Percentiles rank a stretch among this genome's conserved stretches.
Evolutionary conservation across 257 asterid genomes (phyloP).

Genomic region (Phtheirospermum japonicum): DNA sequence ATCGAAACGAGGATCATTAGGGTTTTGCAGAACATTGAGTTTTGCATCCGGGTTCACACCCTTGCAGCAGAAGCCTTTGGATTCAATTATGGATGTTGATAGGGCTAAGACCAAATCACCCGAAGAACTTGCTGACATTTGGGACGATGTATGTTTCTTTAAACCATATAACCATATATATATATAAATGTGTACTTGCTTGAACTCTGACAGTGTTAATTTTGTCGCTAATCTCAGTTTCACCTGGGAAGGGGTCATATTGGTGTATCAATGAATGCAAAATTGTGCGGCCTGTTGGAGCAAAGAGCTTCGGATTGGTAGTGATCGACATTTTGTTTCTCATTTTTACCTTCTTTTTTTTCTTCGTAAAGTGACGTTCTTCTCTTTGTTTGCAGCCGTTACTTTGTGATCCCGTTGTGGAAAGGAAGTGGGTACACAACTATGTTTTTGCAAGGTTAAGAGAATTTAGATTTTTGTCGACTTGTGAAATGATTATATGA

Average conservation of each 20-base stretch:
- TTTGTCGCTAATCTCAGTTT: slow-evolving; percentile 47
- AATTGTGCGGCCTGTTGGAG: slow-evolving; percentile 57
- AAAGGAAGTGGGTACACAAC: slow-evolving; percentile 89
- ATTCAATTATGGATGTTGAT: slow-evolving; percentile 65
- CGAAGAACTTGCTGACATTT: slow-evolving; percentile 73
- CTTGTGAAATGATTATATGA: slow-evolving; percentile 8
- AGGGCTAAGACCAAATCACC: slow-evolving; percentile 72
- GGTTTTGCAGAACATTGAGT: slow-evolving; percentile 53
- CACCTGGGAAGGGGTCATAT: slow-evolving; percentile 98
- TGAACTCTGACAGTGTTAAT: slow-evolving; percentile 12
- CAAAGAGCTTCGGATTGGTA: slow-evolving; percentile 84
- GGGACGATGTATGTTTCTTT: slow-evolving; percentile 76
- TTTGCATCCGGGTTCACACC: slow-evolving; percentile 84
- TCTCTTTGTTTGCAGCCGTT: slow-evolving; percentile 53
- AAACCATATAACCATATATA: neutral
- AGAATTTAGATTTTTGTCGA: slow-evolving; percentile 12
- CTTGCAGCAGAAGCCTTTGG: slow-evolving; percentile 65
- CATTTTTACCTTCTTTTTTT: neutral
- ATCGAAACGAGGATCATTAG: slow-evolving; percentile 44
- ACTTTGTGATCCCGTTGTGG: slow-evolving; percentile 91
- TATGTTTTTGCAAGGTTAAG: slow-evolving; percentile 84
- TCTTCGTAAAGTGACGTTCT: slow-evolving; percentile 22
- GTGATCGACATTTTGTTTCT: slow-evolving; percentile 1
- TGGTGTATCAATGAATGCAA: slow-evolving; percentile 74
- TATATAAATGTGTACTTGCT: slow-evolving; percentile 17